Percentiles rank a stretch among this genome's conserved stretches.
These are phyloP conservation scores for Cucurbita pepo DNA, from an alignment of 306 rosid species.

Conservation along the genomic window DNA sequence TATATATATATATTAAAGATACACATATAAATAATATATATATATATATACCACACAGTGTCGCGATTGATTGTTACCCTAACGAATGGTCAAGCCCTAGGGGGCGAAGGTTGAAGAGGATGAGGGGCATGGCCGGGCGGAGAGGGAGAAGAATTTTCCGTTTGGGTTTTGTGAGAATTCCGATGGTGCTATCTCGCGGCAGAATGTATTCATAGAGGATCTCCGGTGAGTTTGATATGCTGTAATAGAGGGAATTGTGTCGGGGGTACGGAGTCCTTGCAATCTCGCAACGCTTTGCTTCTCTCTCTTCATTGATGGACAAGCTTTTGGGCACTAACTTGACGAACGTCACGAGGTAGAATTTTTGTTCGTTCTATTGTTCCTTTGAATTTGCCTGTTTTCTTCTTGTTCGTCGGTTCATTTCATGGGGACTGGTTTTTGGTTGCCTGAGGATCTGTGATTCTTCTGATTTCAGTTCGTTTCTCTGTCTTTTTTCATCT, in stretches of 20 bases:
- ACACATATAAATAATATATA: background rate
- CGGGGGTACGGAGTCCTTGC: background rate
- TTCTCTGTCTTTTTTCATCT: conserved; percentile 13
- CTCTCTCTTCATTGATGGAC: conserved; percentile 7
- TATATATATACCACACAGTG: background rate
- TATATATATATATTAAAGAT: background rate
- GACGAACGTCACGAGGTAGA: conserved; percentile 35
- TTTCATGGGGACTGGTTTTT: background rate
- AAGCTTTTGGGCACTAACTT: conserved; percentile 30
- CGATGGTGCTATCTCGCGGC: background rate
- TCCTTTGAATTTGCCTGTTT: background rate
- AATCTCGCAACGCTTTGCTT: background rate
- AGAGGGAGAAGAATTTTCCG: background rate
- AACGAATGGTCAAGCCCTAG: conserved; percentile 1
- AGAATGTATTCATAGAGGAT: background rate
- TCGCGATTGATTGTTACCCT: background rate
- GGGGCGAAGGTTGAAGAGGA: conserved; percentile 1
- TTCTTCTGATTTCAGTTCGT: background rate
- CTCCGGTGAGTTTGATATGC: background rate
- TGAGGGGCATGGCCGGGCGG: background rate
- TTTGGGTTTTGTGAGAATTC: background rate
- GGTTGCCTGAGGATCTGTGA: background rate
- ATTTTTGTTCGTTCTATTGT: background rate
- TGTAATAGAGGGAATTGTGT: background rate
- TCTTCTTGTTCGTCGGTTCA: background rate